A percentile compares a stretch with the other conserved stretches of the same genome.
Conservation (phyloP, 2,329 filamentous ascomycete genomes). For the Botrytis aclada region DNA sequence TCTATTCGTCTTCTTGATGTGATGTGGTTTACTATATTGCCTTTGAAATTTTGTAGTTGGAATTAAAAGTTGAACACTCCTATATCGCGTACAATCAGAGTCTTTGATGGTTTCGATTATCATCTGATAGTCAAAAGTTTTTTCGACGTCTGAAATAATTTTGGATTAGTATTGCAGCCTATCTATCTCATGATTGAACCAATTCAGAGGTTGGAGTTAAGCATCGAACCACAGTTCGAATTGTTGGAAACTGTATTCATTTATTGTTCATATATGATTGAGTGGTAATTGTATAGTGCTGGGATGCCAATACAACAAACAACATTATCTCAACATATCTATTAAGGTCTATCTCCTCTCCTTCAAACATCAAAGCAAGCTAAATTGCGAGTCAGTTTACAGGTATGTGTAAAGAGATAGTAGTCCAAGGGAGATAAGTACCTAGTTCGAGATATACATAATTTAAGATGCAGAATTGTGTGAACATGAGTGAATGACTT, state of each 20-base stretch:
- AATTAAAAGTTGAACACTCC: not conserved
- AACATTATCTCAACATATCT: not conserved
- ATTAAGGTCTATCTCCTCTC: not conserved
- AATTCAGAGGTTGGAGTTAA: not conserved
- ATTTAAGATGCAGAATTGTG: no score
- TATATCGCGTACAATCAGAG: not conserved
- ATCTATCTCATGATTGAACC: not conserved
- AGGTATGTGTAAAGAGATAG: not conserved
- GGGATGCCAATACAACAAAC: not conserved
- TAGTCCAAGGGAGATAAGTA: not conserved
- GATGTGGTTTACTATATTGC: not conserved
- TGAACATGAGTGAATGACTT: no score
- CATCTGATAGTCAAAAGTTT: not conserved
- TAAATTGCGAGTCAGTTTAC: no score
- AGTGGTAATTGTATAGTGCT: not conserved
- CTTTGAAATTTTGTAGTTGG: not conserved
- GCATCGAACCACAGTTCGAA: not conserved
- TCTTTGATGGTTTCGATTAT: not conserved
- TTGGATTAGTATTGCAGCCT: not conserved
- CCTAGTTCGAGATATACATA: no score
- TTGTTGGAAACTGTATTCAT: not conserved
- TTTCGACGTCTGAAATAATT: not conserved
- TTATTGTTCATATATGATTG: not conserved
- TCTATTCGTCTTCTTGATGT: not conserved
- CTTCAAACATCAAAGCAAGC: no score